Base-by-base conservation (phyloP, 1,284 basidiomycete genomes). In the Apiotrichum veenhuisii region DNA sequence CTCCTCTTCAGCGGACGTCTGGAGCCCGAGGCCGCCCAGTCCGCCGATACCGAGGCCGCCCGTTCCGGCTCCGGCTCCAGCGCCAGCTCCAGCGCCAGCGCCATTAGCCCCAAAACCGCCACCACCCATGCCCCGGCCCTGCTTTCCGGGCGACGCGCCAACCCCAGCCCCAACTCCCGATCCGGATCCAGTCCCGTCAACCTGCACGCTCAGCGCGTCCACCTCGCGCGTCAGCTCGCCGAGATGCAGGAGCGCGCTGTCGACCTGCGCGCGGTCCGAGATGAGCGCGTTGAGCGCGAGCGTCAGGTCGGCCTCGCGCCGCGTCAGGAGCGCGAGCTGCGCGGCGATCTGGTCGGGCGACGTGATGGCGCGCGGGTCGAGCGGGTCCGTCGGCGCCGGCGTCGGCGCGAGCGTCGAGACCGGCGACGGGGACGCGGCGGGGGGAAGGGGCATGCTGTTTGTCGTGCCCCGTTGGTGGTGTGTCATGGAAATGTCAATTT, bases 251-350 rank as follows among this genome's bases (percentile, higher is more conserved):
- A 93, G 80, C 20, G 90, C 86, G 23, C 77, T 71, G 37, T 85
- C 74, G 50, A 93, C 84, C 14, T 86, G 85, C 22, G 85, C 82
- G 49, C 83, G 81, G 56, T 86, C 81, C 42, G 86, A 83, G 23
- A 95, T 80, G 26, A 93, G 79, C 46, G 83, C 80, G 4, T 87
- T 81, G 50, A 95, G 83, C n/a, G 87, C 85, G 50, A 83, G 81
- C 14, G 90, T 89, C 18, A 94, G 82, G 26, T 86, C 81, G 36
- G 86, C 80, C 68, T 94, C 90, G 71, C 89, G 84, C 15, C 85
- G 83, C 65, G 92, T 85, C 37, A 91, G 83, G 23, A 83, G 81
- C 9, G 77, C 69, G 5, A 80, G 71, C 56, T 77, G 75, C 22
- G 71, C 67, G 0, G 69, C 47, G 34, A 77, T 75, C 49, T 75